Base-by-base conservation (phyloP, 139 green algal species). In the Micractinium conductrix region DNA sequence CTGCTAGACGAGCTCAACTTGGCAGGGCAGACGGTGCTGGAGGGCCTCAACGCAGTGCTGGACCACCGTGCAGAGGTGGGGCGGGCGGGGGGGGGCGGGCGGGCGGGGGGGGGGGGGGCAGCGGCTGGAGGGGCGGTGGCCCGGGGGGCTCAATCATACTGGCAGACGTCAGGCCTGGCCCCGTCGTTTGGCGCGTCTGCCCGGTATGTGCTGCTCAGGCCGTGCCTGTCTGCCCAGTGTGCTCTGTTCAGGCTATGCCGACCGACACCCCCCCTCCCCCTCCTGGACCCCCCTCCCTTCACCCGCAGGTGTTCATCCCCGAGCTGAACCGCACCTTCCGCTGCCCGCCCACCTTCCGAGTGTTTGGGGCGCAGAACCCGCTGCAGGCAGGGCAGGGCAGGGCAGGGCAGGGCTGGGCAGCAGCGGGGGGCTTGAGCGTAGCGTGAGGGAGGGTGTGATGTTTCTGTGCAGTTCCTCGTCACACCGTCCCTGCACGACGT, bases 1-100 rank as follows among this genome's bases (percentile, higher is more conserved):
- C 93, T 99, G 71, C 93, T 99, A n/a, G 97, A 99, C 84, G 97
- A 99, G 92, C 93, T 99, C 30, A 99, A 99, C 87, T 92, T 99
- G 24, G 97, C 97, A 16, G 89, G 89, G 48, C 97, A 99, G 88
- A 91, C 88, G 21, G 94, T 99, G 45, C 89, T 99, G 68, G 96
- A 98, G 87, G 97, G 97, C 0, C 92, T 99, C 48, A 99, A 99
- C 78, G 93, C 96, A 0, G 80, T 98, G 73, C 94, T 99, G 78
- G 97, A 99, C 90, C 97, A 99, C 90, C 88, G 97, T 24, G 84
- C 86, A 22, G 93, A 98, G 87, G 76, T 82, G 76, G 38, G 58
- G 7, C 35, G 2, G 1, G 44, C 12, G 3, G n/a, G n/a, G n/a
- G n/a, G n/a, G n/a, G n/a, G n/a, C n/a, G n/a, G n/a, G n/a, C n/a